A percentile compares a stretch with the other conserved stretches of the same genome.
phyloP scores from a whole-genome alignment of 768 basidiomycete genomes.

The Coprinellus micaceus region DNA sequence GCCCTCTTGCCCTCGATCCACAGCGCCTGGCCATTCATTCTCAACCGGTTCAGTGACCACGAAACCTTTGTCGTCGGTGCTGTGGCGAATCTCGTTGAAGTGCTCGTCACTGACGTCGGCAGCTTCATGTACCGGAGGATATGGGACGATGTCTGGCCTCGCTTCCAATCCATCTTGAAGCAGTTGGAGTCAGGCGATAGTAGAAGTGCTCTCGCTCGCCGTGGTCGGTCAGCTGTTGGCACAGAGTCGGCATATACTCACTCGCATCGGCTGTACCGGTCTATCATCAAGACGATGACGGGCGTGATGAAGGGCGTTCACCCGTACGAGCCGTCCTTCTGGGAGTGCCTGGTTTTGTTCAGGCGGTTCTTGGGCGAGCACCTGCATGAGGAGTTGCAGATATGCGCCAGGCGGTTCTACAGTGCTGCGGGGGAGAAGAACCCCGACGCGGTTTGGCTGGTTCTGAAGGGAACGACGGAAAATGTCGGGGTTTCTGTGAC shows the following conservation, averaged over 20 bases:
- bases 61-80: slow-evolving; percentile 80
- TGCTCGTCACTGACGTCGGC: slow-evolving; percentile 66
- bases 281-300: slow-evolving; percentile 71
- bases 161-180: slow-evolving; percentile 58
- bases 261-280: slow-evolving; percentile 76
- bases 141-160: slow-evolving; percentile 94
- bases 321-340: slow-evolving; percentile 64
- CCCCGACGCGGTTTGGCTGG: slow-evolving; percentile 83
- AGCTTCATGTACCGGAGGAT: slow-evolving; percentile 82
- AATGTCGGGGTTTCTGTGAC: slow-evolving; percentile 36
- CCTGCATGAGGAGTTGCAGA: slow-evolving; percentile 73
- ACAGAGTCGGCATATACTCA: slow-evolving; percentile 67
- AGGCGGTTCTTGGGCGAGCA: slow-evolving; percentile 69
- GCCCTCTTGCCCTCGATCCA: slow-evolving; percentile 83
- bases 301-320: slow-evolving; percentile 64
- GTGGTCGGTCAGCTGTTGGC: slow-evolving; percentile 48
- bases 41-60: slow-evolving; percentile 72
- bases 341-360: slow-evolving; percentile 78
- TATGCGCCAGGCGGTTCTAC: slow-evolving; percentile 63
- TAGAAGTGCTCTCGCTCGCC: slow-evolving; percentile 60
- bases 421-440: slow-evolving; percentile 55
- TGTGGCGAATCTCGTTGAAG: slow-evolving; percentile 69
- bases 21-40: slow-evolving; percentile 89
- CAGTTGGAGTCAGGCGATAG: slow-evolving; percentile 62
- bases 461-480: slow-evolving; percentile 52